A percentile compares a stretch with the other conserved stretches of the same genome.
Conservation (phyloP, 768 basidiomycete species). For the Guyanaporus albipodus region DNA sequence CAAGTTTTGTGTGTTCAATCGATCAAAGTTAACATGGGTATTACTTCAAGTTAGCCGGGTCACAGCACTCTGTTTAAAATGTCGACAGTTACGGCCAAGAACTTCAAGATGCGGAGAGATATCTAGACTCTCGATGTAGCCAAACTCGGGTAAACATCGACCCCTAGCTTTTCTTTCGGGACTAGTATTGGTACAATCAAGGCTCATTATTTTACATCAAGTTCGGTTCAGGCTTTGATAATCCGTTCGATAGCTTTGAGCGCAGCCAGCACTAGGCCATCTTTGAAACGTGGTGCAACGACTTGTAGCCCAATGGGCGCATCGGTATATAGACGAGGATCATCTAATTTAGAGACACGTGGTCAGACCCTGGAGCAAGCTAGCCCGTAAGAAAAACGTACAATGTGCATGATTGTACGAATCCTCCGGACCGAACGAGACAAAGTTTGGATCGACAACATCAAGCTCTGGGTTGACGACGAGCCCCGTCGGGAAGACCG, state of each 20-base stretch:
- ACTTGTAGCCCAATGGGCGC: slow-evolving; percentile 24
- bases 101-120: no score
- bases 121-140: no score
- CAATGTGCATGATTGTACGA: slow-evolving; percentile 16
- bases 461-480: slow-evolving; percentile 26
- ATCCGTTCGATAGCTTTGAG: slow-evolving; percentile 24
- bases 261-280: slow-evolving; percentile 27
- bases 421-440: slow-evolving; percentile 19
- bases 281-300: slow-evolving; percentile 23
- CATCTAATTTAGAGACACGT: slow-evolving; percentile 18
- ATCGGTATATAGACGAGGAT: slow-evolving; percentile 13
- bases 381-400: slow-evolving; percentile 2
- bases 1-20: no score
- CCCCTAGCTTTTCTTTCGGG: no score
- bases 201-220: no score
- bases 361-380: slow-evolving; percentile 1
- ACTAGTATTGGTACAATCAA: no score
- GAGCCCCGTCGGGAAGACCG: slow-evolving; percentile 43
- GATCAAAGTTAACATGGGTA: no score
- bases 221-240: slow-evolving; percentile 22
- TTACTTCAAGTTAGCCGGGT: no score
- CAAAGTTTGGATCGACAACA: slow-evolving; percentile 3
- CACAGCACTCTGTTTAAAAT: no score
- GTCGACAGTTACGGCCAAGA: no score
- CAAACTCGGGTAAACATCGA: no score